A percentile compares a stretch with the other conserved stretches of the same genome.
Conservation (phyloP, 2,329 filamentous ascomycete species). For the Exophiala mesophila region DNA sequence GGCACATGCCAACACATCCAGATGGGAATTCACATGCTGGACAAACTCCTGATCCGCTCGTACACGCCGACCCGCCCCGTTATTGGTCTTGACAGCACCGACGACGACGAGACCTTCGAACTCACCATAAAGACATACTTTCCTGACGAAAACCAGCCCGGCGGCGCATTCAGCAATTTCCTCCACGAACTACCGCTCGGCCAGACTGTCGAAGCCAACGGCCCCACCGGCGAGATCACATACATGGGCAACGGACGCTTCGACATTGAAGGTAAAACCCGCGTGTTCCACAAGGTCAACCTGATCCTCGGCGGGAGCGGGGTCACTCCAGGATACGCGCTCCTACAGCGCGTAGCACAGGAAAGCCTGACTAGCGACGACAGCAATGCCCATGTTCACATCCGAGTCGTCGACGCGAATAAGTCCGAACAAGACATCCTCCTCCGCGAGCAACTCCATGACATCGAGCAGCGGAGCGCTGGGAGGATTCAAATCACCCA, state of each 20-base stretch:
- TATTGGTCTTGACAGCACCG: slow-evolving; percentile 30
- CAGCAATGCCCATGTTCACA: too few species aligned
- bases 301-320: slow-evolving; percentile 50
- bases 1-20: slow-evolving; percentile 51
- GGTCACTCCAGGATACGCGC: slow-evolving; percentile 49
- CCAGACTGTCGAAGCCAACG: slow-evolving; percentile 49
- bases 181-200: slow-evolving; percentile 47
- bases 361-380: slow-evolving; percentile 38
- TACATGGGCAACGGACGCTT: slow-evolving; percentile 48
- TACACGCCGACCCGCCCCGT: slow-evolving; percentile 50
- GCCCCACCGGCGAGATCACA: slow-evolving; percentile 48
- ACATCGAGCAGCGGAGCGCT: slow-evolving; percentile 34
- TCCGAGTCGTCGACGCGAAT: slow-evolving; percentile 47
- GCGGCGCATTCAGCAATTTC: slow-evolving; percentile 52
- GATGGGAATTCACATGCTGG: slow-evolving; percentile 49
- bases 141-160: slow-evolving; percentile 43
- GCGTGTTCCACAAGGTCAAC: slow-evolving; percentile 41
- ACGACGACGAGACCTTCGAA: slow-evolving; percentile 45
- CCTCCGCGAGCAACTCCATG: slow-evolving; percentile 40
- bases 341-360: slow-evolving; percentile 43
- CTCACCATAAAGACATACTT: slow-evolving; percentile 51
- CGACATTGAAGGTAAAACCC: slow-evolving; percentile 39
- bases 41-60: slow-evolving; percentile 47
- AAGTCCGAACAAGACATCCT: slow-evolving; percentile 46
- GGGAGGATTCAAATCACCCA: slow-evolving; percentile 44